phyloP scores from a whole-genome alignment of 345 rosid genomes.

The Carallia brachiata region DNA sequence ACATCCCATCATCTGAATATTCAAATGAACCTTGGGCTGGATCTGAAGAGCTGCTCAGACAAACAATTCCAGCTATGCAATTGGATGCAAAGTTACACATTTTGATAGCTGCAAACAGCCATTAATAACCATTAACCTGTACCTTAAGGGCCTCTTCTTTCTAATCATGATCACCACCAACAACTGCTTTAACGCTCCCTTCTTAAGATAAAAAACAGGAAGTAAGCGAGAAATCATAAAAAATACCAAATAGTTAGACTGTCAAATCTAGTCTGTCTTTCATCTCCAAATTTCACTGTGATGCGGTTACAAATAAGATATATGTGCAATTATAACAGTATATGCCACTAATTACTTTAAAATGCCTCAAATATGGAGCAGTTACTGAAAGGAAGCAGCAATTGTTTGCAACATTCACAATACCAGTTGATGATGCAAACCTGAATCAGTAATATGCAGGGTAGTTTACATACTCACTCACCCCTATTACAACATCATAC shows the following conservation, averaged over 20 bases:
- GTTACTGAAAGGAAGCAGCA: too few species aligned
- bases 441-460: too few species aligned
- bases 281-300: background rate
- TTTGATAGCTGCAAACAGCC: constrained; percentile 1
- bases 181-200: background rate
- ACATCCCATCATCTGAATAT: constrained; percentile 75
- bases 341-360: background rate
- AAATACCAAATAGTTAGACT: background rate
- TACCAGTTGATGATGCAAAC: too few species aligned
- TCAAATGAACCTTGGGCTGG: constrained; percentile 33
- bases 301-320: too few species aligned
- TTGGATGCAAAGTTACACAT: constrained; percentile 29
- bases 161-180: background rate
- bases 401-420: too few species aligned
- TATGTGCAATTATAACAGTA: background rate
- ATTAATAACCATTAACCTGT: background rate
- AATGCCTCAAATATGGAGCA: too few species aligned
- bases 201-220: background rate
- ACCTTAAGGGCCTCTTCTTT: background rate
- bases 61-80: constrained; percentile 21
- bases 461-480: too few species aligned
- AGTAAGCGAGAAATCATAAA: background rate
- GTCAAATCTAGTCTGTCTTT: background rate
- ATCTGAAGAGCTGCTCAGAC: constrained; percentile 28
- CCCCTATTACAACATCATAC: too few species aligned